A percentile compares a stretch with the other conserved stretches of the same genome.
These are phyloP conservation scores for Cucumis hystrix DNA, from an alignment of 306 rosid species.

Conservation along the genomic window DNA sequence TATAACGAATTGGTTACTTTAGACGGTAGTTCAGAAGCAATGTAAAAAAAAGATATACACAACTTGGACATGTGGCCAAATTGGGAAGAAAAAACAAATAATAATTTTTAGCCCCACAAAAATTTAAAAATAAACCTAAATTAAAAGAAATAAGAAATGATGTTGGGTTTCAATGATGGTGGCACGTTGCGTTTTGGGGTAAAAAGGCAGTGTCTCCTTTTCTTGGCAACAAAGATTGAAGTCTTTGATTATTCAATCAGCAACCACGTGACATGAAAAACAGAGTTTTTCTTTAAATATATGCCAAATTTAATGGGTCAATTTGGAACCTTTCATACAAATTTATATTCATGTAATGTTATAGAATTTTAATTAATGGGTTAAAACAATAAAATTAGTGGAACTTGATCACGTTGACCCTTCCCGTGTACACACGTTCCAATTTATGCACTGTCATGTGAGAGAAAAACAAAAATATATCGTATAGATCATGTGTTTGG, in stretches of 20 bases:
- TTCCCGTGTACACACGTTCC: not conserved
- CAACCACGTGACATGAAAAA: not conserved
- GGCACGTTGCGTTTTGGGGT: not conserved
- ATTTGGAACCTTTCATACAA: not conserved
- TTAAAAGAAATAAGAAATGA: not conserved
- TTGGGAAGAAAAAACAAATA: not conserved
- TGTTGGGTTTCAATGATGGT: not conserved
- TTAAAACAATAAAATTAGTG: not conserved
- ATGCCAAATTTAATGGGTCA: not conserved
- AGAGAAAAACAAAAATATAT: too few species aligned
- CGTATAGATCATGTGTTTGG: too few species aligned
- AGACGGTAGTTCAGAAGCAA: not conserved
- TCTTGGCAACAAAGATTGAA: not conserved
- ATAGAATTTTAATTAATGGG: not conserved
- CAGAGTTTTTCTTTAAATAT: not conserved
- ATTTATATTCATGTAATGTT: not conserved
- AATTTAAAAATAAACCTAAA: not conserved
- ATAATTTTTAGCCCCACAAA: not conserved
- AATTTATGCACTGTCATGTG: too few species aligned
- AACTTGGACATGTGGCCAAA: not conserved
- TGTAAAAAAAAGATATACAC: not conserved
- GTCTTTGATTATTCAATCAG: not conserved
- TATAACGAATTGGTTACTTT: not conserved
- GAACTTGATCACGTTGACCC: not conserved
- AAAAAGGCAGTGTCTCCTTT: not conserved